phyloP scores from a whole-genome alignment of 2,329 filamentous ascomycete species.

The Verticillium tricorpus region DNA sequence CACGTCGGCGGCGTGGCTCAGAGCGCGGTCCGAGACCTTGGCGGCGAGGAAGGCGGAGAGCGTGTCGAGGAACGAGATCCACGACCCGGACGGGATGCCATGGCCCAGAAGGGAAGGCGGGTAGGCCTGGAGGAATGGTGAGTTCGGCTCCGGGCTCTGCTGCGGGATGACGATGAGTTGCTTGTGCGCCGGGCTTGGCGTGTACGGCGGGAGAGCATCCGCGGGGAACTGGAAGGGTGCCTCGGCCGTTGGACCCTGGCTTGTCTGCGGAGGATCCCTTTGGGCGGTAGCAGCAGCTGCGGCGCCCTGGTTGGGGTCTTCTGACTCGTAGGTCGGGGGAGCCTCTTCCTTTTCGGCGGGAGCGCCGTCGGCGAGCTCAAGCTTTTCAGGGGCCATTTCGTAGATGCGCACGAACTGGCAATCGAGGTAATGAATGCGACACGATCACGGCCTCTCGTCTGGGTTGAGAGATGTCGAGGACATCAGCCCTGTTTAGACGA shows the following conservation, averaged over 20 bases:
- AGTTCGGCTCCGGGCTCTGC: slow-evolving; percentile 22
- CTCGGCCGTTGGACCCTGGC: slow-evolving; percentile 22
- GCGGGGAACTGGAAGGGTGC: slow-evolving; percentile 36
- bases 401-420: neutral
- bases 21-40: slow-evolving; percentile 36
- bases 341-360: neutral
- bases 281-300: neutral
- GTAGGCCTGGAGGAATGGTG: slow-evolving; percentile 35
- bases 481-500: neutral
- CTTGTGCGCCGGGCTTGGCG: slow-evolving; percentile 4
- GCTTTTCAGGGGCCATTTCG: neutral
- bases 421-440: neutral
- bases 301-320: neutral
- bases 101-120: slow-evolving; percentile 29
- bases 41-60: slow-evolving; percentile 42
- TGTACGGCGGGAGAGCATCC: slow-evolving; percentile 24
- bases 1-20: slow-evolving; percentile 37
- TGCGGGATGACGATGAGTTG: slow-evolving; percentile 38
- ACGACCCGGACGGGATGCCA: slow-evolving; percentile 30
- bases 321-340: neutral
- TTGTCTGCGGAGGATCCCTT: neutral
- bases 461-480: neutral
- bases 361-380: neutral
- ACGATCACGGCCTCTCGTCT: neutral
- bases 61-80: slow-evolving; percentile 30